phyloP scores from a whole-genome alignment of 2,329 filamentous ascomycete genomes.

The Xylaria sp. region DNA sequence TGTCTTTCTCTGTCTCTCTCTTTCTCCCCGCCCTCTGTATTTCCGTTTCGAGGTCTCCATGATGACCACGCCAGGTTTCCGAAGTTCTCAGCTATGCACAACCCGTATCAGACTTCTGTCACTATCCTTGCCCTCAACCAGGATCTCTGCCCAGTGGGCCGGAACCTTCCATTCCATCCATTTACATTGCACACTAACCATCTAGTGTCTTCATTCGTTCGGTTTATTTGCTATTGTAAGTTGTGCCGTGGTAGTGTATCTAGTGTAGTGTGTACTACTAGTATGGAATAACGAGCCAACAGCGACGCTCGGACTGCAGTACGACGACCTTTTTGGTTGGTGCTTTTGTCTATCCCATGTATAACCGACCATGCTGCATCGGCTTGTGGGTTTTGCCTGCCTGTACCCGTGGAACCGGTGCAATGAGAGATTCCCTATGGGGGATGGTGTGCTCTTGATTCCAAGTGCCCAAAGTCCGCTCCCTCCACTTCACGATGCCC shows the following conservation, averaged over 20 bases:
- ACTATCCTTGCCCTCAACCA: conserved; percentile 38
- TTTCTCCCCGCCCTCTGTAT: neutral
- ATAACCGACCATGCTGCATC: neutral
- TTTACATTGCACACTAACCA: neutral
- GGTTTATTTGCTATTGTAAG: conserved; percentile 15
- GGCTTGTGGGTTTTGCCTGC: conserved; percentile 20
- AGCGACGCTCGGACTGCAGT: conserved; percentile 17
- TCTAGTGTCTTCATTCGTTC: neutral
- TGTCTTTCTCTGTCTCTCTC: no score
- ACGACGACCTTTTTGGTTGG: conserved; percentile 7
- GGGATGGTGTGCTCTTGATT: conserved; percentile 22
- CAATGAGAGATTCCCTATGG: conserved; percentile 15
- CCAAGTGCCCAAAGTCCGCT: conserved; percentile 18
- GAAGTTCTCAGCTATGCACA: conserved; percentile 31
- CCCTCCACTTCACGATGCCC: conserved; percentile 16
- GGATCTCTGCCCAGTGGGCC: conserved; percentile 43
- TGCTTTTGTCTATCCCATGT: conserved; percentile 3
- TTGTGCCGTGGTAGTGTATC: neutral
- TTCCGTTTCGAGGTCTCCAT: conserved; percentile 1
- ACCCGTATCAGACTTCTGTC: conserved; percentile 32
- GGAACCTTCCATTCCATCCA: conserved; percentile 19
- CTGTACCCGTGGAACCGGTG: conserved; percentile 22
- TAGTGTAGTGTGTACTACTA: neutral
- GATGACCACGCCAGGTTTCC: conserved; percentile 24
- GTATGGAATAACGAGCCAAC: neutral